Evolutionary conservation across 2,329 filamentous ascomycete species (phyloP), one percentile per base, ranked within the genome.

Genomic region (Colletotrichum horii): DNA sequence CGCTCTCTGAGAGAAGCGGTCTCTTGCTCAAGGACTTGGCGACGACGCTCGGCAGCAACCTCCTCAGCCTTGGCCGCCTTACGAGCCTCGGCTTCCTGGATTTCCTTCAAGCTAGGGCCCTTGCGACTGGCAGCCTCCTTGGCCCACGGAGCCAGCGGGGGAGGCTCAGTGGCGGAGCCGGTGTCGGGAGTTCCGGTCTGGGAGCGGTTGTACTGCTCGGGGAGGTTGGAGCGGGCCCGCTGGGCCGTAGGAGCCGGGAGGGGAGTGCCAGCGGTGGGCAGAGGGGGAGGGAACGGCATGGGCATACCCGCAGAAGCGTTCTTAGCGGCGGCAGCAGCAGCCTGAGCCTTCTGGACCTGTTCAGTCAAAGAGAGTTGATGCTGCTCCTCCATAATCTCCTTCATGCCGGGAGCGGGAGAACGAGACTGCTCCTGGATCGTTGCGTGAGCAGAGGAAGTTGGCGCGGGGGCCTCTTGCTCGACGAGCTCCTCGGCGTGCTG

Each of bases 91-190:
- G 95, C 94, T 84, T 98, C 96, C 83, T 99, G 97, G 28, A 99
- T 99, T 82, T 99, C 96, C 86, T 96, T 98, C 77, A 99, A 88
- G 76, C 96, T 98, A 3, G 96, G 97, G 0, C 96, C 96, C 84
- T 95, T 97, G 55, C 95, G 92, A 28, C 90, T 86, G 65, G 94
- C 93, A 4, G 91, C 90, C 78, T 98, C 96, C 83, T 97, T 97
- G 7, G 97, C 97, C 97, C 97, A 99, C 0, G 97, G 97, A 1
- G 97, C 97, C 78, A 98, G 87, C 0, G 96, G 95, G 6, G 96
- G 91, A 3, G 91, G 89, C 77, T 89, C 81, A 8, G 85, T 81
- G 2, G 84, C 82, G 6, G 83, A 85, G 6, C 83, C 82, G 16
- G 87, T 86, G 58, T 93, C 91, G 3, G 95, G 96, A 0, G 95